Base-by-base conservation (phyloP, 1,284 basidiomycete genomes). In the Trametes versicolor region DNA sequence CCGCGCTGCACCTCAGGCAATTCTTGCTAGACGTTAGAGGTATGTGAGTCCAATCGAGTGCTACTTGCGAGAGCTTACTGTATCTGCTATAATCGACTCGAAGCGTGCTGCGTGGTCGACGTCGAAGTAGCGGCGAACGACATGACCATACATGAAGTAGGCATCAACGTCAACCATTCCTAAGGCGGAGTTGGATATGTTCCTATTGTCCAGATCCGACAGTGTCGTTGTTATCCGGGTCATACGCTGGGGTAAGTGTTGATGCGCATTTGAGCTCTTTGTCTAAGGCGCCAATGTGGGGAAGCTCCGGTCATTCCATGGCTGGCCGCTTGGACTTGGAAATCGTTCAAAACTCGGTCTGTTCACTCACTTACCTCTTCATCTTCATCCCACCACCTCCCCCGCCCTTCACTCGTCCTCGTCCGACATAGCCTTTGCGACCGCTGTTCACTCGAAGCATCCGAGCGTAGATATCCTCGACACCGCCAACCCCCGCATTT, bases 271-370 rank as follows among this genome's bases (percentile, higher is more conserved):
- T 17, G 27, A 32, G n/a, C 32, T 29, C 55, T 62, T 62, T 62
- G 61, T 62, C 17, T 48, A 36, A 39, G 49, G 61, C 61, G 61
- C 41, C 61, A 56, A 56, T 34, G 37, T 12, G 17, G 59, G 53
- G 17, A 36, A 47, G 27, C 29, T 25, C 47, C 32, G 47, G 39
- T 54, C 36, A 51, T 21, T 23, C 37, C 7, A 17, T 49, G 27
- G 23, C 3, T 27, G n/a, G 17, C 4, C n/a, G 52, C 27, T 43
- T 51, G 25, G 48, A 21, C 45, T 25, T 25, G 10, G 25, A 15
- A 37, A 23, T 21, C 5, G 36, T 19, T 41, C 21, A 43, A 29
- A 48, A 29, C 8, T 13, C n/a, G 37, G 47, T 15, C 19, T 21
- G 10, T 8, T 13, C 19, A 19, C 10, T 6, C 23, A 17, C 4